Conservation (phyloP, 169 alveolate genomes). For the Hepatocystis sp. region DNA sequence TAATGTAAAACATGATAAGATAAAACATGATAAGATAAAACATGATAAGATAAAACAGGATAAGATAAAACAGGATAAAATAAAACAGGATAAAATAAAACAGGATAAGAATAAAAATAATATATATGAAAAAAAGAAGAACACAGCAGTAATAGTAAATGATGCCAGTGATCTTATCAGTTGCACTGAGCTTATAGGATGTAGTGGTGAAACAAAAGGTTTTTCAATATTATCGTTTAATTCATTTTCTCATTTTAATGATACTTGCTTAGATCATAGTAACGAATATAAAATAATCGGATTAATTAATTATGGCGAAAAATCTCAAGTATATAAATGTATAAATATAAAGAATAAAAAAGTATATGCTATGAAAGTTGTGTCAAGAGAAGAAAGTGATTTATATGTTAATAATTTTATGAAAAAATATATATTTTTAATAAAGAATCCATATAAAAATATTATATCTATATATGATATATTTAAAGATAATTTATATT, state of each 20-base stretch:
- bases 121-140: no score
- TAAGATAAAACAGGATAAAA: no score
- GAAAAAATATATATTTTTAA: slow-evolving; percentile 47
- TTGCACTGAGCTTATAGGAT: no score
- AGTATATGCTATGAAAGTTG: slow-evolving; percentile 61
- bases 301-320: slow-evolving; percentile 48
- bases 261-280: background rate
- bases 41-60: no score
- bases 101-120: no score
- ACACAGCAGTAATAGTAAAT: no score
- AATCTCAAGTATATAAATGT: slow-evolving; percentile 73
- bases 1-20: no score
- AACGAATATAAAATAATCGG: slow-evolving; percentile 32
- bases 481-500: slow-evolving; percentile 17
- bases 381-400: slow-evolving; percentile 23
- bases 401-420: background rate
- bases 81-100: no score
- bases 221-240: background rate
- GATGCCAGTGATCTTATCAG: no score
- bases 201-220: no score
- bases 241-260: background rate
- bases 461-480: slow-evolving; percentile 60
- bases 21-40: no score
- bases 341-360: slow-evolving; percentile 31
- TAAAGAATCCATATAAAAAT: slow-evolving; percentile 36